phyloP scores from a whole-genome alignment of 139 green algal genomes.

The Chara braunii region DNA sequence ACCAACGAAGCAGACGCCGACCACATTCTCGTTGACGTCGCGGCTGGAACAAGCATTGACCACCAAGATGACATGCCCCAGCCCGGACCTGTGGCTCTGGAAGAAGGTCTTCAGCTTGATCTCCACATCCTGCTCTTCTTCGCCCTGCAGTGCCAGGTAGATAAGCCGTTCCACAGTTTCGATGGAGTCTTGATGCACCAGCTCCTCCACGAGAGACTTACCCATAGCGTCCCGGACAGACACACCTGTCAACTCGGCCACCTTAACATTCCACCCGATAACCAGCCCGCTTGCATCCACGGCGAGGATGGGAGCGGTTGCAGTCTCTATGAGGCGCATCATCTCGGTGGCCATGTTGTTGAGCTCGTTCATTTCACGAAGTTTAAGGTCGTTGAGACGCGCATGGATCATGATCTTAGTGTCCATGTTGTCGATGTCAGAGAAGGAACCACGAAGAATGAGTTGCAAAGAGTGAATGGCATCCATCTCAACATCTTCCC shows the following conservation, averaged over 20 bases:
- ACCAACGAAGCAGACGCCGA: slow-evolving; percentile 42
- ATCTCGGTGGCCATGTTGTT: slow-evolving; percentile 42
- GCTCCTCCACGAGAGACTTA: slow-evolving; percentile 25
- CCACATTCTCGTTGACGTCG: slow-evolving; percentile 40
- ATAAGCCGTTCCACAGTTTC: slow-evolving; percentile 31
- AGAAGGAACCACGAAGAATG: slow-evolving; percentile 37
- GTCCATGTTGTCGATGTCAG: slow-evolving; percentile 37
- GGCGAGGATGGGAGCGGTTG: slow-evolving; percentile 37
- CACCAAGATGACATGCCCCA: slow-evolving; percentile 22
- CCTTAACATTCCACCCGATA: slow-evolving; percentile 42
- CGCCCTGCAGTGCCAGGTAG: slow-evolving; percentile 32
- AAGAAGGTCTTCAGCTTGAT: slow-evolving; percentile 29
- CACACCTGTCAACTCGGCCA: slow-evolving; percentile 38
- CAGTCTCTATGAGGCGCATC: slow-evolving; percentile 43
- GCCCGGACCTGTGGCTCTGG: slow-evolving; percentile 13
- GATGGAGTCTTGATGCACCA: slow-evolving; percentile 20
- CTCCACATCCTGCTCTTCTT: slow-evolving; percentile 44
- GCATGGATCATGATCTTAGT: slow-evolving; percentile 41
- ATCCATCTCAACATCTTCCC: slow-evolving; percentile 43
- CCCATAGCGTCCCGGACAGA: slow-evolving; percentile 32
- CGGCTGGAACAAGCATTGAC: slow-evolving; percentile 38
- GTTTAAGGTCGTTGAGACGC: slow-evolving; percentile 34
- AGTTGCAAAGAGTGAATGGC: slow-evolving; percentile 42
- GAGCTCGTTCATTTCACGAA: slow-evolving; percentile 39
- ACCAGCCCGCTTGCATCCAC: slow-evolving; percentile 29